A percentile compares a stretch with the other conserved stretches of the same genome.
phyloP scores from a whole-genome alignment of 495 filamentous ascomycete species.

The Trichodelitschia bisporula region DNA sequence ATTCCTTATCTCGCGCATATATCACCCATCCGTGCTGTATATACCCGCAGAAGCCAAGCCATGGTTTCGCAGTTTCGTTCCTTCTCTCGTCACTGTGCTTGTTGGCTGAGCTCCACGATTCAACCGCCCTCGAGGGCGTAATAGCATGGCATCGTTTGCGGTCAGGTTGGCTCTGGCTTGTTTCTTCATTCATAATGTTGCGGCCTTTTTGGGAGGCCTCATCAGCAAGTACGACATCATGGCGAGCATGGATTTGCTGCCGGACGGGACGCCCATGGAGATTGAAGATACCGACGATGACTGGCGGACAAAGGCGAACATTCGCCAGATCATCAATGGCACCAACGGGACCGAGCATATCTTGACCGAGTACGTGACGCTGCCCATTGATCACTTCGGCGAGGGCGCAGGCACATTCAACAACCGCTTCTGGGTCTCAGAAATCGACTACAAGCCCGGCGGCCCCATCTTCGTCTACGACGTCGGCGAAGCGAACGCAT shows the following conservation, averaged over 20 bases:
- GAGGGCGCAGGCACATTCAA: conserved; percentile 15
- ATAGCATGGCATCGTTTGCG: too few species aligned
- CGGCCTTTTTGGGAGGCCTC: too few species aligned
- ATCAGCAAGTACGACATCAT: background rate
- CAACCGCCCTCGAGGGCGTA: too few species aligned
- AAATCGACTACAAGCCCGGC: conserved; percentile 22
- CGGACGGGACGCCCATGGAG: background rate
- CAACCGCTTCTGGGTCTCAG: conserved; percentile 31
- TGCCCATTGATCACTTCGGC: background rate
- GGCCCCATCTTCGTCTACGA: conserved; percentile 30
- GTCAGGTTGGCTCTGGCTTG: too few species aligned
- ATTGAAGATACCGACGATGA: background rate
- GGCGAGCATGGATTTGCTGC: background rate
- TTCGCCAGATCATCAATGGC: background rate
- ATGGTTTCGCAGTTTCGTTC: too few species aligned
- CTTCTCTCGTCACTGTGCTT: too few species aligned
- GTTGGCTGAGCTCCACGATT: too few species aligned
- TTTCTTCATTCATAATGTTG: too few species aligned
- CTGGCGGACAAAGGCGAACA: background rate
- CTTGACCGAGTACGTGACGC: background rate
- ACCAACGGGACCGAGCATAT: background rate
- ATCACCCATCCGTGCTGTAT: too few species aligned
- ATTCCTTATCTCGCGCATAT: too few species aligned
- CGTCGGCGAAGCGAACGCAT: conserved; percentile 21
- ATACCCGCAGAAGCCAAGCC: too few species aligned